Base-by-base conservation (phyloP, 768 basidiomycete genomes). In the Tubosaeta brunneosetosa region DNA sequence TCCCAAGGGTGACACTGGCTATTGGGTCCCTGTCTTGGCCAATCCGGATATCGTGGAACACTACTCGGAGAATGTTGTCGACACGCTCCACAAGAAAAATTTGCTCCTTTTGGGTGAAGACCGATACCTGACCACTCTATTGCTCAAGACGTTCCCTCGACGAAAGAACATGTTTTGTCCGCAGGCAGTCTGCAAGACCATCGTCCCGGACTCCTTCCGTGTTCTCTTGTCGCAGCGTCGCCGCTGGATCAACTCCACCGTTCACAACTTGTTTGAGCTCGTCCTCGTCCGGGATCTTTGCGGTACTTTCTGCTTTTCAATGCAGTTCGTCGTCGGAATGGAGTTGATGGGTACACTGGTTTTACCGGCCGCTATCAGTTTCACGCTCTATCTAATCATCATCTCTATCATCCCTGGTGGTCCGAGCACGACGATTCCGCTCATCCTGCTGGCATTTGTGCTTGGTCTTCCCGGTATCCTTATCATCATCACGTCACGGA, bases 301-400 rank as follows among this genome's bases (percentile, higher is more conserved):
- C 61, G 97, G 97, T 44, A 97, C 94, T 3, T 99, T 98, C 85
- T 99, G 97, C 76, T 98, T 99, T 82, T 94, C 92, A 11, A 97
- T 97, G 95, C 94, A 97, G 76, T 97, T 97, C 66, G 93, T 97
- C 60, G 92, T 95, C 33, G 94, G 88, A 67, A 99, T 99, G 94
- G 97, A 99, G 67, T 77, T 99, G 57, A 84, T 90, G 55, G 95
- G 95, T 66, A 98, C 97, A 3, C 80, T 99, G 56, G 95, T 98
- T 27, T 77, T 98, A 22, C 97, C 97, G 19, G 97, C 94, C 37
- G 95, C 97, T 56, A 98, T 98, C 73, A 83, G 91, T 36, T 98
- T 99, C 78, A 98, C 97, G 1, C 70, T 95, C 47, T 97, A 95
- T 70, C 85, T 97, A 64, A 85, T 97, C 74, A 80, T 98, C 68